Evolutionary conservation across 768 basidiomycete genomes (phyloP).

Genomic region (Botryobasidium botryosum): DNA sequence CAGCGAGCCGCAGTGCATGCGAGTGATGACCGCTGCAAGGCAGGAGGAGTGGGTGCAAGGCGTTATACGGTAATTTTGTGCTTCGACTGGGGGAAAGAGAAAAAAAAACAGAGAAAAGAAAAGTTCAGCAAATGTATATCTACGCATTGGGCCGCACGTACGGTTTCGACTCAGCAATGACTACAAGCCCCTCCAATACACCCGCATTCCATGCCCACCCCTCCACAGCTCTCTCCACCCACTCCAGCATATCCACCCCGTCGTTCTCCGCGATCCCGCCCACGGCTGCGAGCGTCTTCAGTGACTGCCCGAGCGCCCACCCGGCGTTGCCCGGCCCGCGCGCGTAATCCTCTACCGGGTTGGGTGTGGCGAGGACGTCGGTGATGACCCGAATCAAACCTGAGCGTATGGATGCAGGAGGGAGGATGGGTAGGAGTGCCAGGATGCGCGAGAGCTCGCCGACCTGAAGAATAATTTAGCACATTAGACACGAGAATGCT

Average conservation of each 20-base stretch:
- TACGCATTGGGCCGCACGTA: too few relatives aligned
- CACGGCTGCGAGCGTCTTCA: constrained; percentile 31
- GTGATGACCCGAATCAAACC: constrained; percentile 2
- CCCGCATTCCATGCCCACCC: constrained; percentile 43
- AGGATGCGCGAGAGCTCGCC: constrained; percentile 6
- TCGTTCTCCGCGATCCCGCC: constrained; percentile 26
- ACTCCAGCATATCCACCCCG: constrained; percentile 30
- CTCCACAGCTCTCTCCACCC: constrained; percentile 29
- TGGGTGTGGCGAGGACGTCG: background rate
- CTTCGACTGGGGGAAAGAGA: background rate
- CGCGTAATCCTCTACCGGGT: constrained; percentile 1
- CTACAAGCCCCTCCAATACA: constrained; percentile 37
- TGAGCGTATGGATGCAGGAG: background rate
- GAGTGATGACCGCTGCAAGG: too few relatives aligned
- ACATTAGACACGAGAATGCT: too few relatives aligned
- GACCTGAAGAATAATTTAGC: background rate
- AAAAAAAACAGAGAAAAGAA: too few relatives aligned
- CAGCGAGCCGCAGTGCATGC: constrained; percentile 40
- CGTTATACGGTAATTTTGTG: too few relatives aligned
- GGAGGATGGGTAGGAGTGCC: constrained; percentile 6
- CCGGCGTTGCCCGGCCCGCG: constrained; percentile 15
- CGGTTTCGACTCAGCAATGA: constrained; percentile 28
- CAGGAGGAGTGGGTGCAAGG: too few relatives aligned
- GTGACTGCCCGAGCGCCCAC: constrained; percentile 44
- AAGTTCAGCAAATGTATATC: too few relatives aligned